Evolutionary conservation across 1,139 yeast genomes (phyloP).

Genomic region (Protomyces inundatus): DNA sequence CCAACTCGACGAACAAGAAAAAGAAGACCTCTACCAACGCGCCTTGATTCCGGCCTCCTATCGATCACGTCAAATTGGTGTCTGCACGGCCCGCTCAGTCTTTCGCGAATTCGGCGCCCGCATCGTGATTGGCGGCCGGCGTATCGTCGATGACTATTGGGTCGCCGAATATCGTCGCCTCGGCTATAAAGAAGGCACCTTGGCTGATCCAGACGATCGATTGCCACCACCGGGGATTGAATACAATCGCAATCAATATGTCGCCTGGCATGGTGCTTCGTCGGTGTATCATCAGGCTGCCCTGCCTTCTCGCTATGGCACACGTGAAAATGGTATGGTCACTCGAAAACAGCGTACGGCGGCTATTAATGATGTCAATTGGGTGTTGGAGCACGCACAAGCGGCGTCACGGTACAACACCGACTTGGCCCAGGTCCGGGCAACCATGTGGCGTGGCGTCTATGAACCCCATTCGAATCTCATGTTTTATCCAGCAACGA

Average conservation of each 20-base stretch:
- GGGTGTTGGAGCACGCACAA: constrained; percentile 81
- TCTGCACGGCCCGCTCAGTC: constrained; percentile 85
- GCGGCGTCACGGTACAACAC: constrained; percentile 69
- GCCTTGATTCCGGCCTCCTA: constrained; percentile 84
- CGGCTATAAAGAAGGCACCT: constrained; percentile 74
- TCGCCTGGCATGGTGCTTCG: constrained; percentile 51
- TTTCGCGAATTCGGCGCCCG: constrained; percentile 90
- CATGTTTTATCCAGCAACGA: constrained; percentile 61
- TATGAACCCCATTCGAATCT: constrained; percentile 79
- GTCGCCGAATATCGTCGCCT: constrained; percentile 63
- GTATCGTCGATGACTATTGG: constrained; percentile 84
- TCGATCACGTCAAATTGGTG: constrained; percentile 81
- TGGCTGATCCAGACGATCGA: constrained; percentile 67
- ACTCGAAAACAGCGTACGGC: constrained; percentile 38
- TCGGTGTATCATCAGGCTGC: constrained; percentile 41
- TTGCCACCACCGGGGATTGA: constrained; percentile 44
- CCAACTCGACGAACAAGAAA: constrained; percentile 69
- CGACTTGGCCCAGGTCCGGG: constrained; percentile 56
- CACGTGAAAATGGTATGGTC: constrained; percentile 32
- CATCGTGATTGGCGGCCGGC: constrained; percentile 71
- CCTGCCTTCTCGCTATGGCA: constrained; percentile 28
- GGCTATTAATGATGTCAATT: constrained; percentile 59
- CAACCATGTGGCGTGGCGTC: constrained; percentile 53
- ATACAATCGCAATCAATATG: constrained; percentile 49
- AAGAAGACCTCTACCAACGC: constrained; percentile 73